phyloP scores from a whole-genome alignment of 225 moss, liverwort and hornwort species.

The Rhytidiadelphus loreus region DNA sequence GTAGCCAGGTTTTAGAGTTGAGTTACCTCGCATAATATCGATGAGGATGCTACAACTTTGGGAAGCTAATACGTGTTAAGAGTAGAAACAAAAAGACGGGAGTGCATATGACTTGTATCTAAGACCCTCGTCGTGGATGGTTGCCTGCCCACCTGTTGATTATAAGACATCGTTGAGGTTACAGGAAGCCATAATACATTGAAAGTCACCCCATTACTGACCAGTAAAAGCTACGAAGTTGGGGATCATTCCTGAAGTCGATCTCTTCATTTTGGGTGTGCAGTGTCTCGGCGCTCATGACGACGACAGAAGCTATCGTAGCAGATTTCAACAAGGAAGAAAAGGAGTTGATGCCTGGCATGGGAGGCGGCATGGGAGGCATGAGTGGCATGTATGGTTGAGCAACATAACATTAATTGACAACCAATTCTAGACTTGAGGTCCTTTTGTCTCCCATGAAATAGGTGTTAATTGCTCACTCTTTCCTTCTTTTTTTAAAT shows the following conservation, averaged over 20 bases:
- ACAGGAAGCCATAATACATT: neutral
- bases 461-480: neutral
- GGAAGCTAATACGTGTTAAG: no score
- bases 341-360: slow-evolving; percentile 20
- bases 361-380: slow-evolving; percentile 2
- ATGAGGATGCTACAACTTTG: neutral
- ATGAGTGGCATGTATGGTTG: slow-evolving; percentile 16
- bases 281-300: slow-evolving; percentile 41
- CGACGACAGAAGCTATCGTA: slow-evolving; percentile 26
- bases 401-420: neutral
- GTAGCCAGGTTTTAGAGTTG: neutral
- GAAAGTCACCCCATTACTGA: neutral
- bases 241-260: neutral
- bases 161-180: neutral
- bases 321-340: slow-evolving; percentile 28
- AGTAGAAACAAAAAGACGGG: neutral
- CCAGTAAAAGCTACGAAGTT: neutral
- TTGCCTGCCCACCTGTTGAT: neutral
- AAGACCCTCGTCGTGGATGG: neutral
- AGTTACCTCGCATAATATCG: neutral
- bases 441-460: neutral
- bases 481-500: neutral
- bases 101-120: neutral
- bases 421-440: no score
- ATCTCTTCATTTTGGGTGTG: neutral